phyloP scores from a whole-genome alignment of 257 asterid genomes.

The Solanum pennellii region DNA sequence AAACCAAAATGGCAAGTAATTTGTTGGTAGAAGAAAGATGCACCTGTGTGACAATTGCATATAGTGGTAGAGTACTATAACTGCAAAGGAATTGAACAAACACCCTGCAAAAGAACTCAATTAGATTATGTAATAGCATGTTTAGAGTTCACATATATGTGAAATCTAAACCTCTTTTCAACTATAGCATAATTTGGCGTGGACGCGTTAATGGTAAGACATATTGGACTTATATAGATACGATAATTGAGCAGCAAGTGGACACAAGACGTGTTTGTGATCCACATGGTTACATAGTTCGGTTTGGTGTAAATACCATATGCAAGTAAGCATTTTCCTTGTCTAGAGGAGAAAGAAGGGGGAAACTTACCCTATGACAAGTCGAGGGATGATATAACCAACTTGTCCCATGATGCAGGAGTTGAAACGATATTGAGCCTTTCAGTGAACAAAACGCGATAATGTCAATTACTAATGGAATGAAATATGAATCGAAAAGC shows the following conservation, averaged over 20 bases:
- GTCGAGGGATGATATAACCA: constrained; percentile 38
- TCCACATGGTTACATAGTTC: not conserved
- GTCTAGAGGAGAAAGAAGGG: not conserved
- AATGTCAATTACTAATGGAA: not conserved
- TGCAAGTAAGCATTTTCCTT: not conserved
- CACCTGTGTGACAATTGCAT: constrained; percentile 72
- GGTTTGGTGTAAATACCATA: not conserved
- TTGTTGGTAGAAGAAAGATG: not conserved
- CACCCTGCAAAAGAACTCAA: constrained; percentile 22
- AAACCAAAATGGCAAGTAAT: not conserved
- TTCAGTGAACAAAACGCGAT: not conserved
- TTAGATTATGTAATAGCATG: not conserved
- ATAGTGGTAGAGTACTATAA: constrained; percentile 73
- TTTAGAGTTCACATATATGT: not conserved
- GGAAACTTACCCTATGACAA: constrained; percentile 41
- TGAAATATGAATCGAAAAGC: not conserved
- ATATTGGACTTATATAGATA: not conserved
- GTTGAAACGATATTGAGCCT: constrained; percentile 40
- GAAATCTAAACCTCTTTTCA: not conserved
- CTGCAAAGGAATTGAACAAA: constrained; percentile 67
- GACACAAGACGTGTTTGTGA: not conserved
- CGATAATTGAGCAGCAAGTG: not conserved
- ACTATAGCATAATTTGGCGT: not conserved
- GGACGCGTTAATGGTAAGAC: not conserved
- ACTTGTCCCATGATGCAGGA: constrained; percentile 70